Percentiles rank a stretch among this genome's conserved stretches.
phyloP scores from a whole-genome alignment of 495 filamentous ascomycete species.

The Peziza echinospora region DNA sequence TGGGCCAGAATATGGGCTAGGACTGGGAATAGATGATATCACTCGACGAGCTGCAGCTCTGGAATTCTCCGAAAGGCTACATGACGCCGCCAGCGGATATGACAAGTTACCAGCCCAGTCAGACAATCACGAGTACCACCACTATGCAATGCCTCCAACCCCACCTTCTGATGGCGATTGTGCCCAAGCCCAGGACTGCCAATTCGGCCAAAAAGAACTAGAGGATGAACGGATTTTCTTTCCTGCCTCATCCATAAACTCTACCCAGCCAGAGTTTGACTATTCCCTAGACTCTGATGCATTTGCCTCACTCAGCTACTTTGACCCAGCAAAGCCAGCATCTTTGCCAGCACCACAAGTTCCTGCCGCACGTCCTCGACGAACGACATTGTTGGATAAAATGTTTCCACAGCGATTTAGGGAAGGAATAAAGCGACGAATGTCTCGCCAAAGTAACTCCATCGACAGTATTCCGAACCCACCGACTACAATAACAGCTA shows the following conservation, averaged over 20 bases:
- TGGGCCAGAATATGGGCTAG: constrained; percentile 2
- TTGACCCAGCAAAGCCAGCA: too few relatives aligned
- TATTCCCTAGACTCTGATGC: background rate
- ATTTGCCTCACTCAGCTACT: background rate
- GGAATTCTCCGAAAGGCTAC: constrained; percentile 10
- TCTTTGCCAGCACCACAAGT: background rate
- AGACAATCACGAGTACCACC: constrained; percentile 9
- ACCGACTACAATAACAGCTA: too few relatives aligned
- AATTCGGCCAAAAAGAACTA: too few relatives aligned
- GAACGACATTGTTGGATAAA: background rate
- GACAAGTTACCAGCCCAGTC: constrained; percentile 4
- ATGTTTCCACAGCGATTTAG: background rate
- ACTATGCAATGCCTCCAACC: constrained; percentile 18
- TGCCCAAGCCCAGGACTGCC: too few relatives aligned
- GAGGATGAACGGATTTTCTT: background rate
- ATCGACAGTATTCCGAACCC: background rate
- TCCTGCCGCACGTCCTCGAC: too few relatives aligned
- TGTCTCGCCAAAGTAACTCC: background rate
- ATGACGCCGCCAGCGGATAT: constrained; percentile 2
- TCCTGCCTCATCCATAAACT: background rate
- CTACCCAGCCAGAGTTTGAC: background rate
- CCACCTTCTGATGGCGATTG: constrained; percentile 17
- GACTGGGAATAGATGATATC: constrained; percentile 12
- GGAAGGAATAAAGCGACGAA: background rate
- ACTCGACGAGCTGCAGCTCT: constrained; percentile 10